Conservation (phyloP, 768 basidiomycete genomes). For the Trametes meyenii region DNA sequence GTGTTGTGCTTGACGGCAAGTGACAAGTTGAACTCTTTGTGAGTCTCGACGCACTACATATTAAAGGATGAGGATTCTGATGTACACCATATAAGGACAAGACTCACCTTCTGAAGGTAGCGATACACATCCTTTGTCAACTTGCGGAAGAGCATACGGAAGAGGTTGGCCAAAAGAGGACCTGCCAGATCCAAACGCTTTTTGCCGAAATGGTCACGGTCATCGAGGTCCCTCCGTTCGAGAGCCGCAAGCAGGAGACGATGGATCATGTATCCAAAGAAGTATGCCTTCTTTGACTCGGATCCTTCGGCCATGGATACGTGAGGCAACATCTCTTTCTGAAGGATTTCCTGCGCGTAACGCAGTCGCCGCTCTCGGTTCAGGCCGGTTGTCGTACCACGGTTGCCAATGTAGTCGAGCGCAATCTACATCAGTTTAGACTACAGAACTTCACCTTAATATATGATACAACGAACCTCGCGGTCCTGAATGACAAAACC, state of each 20-base stretch:
- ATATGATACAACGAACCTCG: slow-evolving; percentile 54
- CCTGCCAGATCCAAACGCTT: slow-evolving; percentile 97
- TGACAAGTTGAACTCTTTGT: slow-evolving; percentile 91
- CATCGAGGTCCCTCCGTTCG: slow-evolving; percentile 93
- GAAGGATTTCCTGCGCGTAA: slow-evolving; percentile 96
- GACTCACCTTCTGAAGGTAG: slow-evolving; percentile 88
- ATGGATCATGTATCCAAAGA: slow-evolving; percentile 99
- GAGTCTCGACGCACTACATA: slow-evolving; percentile 89
- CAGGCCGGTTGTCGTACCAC: slow-evolving; percentile 93
- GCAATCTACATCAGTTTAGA: slow-evolving; percentile 51
- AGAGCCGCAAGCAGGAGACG: slow-evolving; percentile 90
- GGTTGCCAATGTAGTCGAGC: slow-evolving; percentile 96
- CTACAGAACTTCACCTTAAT: neutral
- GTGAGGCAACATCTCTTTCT: slow-evolving; percentile 98
- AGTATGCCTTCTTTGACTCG: slow-evolving; percentile 98
- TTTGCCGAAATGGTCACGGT: slow-evolving; percentile 99
- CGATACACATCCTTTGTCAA: slow-evolving; percentile 96
- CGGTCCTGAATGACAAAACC: slow-evolving; percentile 98
- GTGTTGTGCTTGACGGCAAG: slow-evolving; percentile 95
- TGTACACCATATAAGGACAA: neutral
- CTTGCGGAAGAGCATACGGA: slow-evolving; percentile 97
- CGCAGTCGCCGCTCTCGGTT: slow-evolving; percentile 91
- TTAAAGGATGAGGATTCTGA: neutral
- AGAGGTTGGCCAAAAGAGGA: slow-evolving; percentile 92
- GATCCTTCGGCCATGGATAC: slow-evolving; percentile 95